Base-by-base conservation (phyloP, 306 rosid genomes). In the Hylodesmum podocarpum region DNA sequence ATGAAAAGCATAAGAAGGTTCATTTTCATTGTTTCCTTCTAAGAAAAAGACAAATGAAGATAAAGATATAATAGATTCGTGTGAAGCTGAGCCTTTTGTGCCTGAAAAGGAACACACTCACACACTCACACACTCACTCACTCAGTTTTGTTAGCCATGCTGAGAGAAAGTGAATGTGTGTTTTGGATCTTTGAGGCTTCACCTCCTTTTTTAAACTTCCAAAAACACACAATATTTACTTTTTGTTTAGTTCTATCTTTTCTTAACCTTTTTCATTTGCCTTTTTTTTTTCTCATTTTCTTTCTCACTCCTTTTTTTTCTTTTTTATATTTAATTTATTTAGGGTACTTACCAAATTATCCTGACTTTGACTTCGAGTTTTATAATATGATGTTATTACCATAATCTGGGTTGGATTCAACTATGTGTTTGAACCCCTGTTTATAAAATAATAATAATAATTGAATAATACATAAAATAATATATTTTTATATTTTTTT, bases 41-140 rank as follows among this genome's bases (percentile, higher is more conserved):
- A 81, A 53, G 70, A 31, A 78, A 51, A 79, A n/a, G n/a, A n/a
- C n/a, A n/a, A 86, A 82, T 77, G 86, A 80, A 83, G 81, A 77
- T 64, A 40, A 24, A 77, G 70, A 72, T 37, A 25, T 22, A 16
- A 64, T 19, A 64, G 49, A 19, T 64, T n/a, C n/a, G 27, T 22
- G 21, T 53, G 46, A 62, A 63, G 25, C 69, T 75, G 40, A 49
- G 25, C n/a, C 27, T 58, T 70, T 77, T 72, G 82, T 16, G 64
- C 43, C 39, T 78, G 80, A 63, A 24, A 79, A 76, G 66, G 78
- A 62, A 50, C 21, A 66, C 64, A 61, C 63, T 34, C 40, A 13
- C 49, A 27, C 46, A 13, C 55, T 44, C 15, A 19, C 22, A 4
- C 47, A 64, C 53, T 46, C 28, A 58, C 29, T 18, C 59, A 55